These are phyloP conservation scores for Lasiosphaeriaceae sp. DNA, from an alignment of 495 filamentous ascomycete species.

Conservation along the genomic window DNA sequence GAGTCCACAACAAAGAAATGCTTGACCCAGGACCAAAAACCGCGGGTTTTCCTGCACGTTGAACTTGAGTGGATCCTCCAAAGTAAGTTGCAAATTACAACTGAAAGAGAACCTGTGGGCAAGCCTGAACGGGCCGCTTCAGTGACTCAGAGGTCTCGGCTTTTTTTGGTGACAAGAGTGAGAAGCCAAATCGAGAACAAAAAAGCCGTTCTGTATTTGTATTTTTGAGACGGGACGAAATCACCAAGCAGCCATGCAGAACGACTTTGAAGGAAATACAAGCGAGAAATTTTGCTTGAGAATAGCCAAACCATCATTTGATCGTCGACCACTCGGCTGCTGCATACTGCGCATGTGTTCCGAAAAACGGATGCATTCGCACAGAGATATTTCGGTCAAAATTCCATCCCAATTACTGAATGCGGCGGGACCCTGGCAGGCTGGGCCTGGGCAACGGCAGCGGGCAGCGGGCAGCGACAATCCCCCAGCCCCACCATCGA, in stretches of 20 bases:
- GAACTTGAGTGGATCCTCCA: not conserved
- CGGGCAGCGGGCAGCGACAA: not conserved
- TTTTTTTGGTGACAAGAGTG: no score
- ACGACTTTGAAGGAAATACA: no score
- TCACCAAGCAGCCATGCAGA: no score
- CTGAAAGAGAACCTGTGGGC: no score
- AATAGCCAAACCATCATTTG: not conserved
- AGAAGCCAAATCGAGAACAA: no score
- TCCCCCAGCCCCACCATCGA: not conserved
- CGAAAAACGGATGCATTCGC: slow-evolving; percentile 15
- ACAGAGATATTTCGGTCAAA: not conserved
- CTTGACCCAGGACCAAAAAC: not conserved
- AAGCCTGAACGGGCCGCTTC: no score
- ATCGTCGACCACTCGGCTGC: slow-evolving; percentile 8
- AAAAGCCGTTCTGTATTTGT: no score
- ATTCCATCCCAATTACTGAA: not conserved
- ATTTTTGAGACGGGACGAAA: no score
- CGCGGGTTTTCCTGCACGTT: not conserved
- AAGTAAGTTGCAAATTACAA: not conserved
- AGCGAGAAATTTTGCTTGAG: no score
- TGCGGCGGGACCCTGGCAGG: no score
- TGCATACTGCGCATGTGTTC: slow-evolving; percentile 13
- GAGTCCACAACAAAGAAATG: slow-evolving; percentile 10
- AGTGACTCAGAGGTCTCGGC: no score
- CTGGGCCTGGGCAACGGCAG: no score